These are phyloP conservation scores for Saposhnikovia divaricata DNA, from an alignment of 129 eudicot genomes.

Conservation along the genomic window DNA sequence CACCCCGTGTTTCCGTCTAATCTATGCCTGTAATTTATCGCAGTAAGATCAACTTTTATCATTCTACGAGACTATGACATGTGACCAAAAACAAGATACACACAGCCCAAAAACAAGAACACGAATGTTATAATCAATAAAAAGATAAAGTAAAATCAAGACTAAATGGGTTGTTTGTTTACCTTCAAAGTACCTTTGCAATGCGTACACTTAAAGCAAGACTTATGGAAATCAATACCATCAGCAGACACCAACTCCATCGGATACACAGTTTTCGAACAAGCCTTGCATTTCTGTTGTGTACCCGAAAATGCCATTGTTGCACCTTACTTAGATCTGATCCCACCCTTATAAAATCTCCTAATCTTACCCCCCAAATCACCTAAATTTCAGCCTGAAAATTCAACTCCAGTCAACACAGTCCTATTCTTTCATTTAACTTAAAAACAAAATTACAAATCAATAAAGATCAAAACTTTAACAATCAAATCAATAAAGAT, in stretches of 20 bases:
- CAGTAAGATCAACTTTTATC: background rate
- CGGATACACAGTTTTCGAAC: slow-evolving; percentile 23
- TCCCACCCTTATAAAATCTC: background rate
- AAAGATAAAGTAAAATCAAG: background rate
- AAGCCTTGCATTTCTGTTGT: slow-evolving; percentile 26
- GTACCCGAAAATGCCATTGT: background rate
- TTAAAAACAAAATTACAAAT: background rate
- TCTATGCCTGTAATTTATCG: no score
- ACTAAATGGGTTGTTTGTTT: background rate
- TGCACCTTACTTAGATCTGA: slow-evolving; percentile 37
- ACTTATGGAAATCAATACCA: slow-evolving; percentile 8
- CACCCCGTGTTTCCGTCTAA: no score
- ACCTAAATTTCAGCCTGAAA: background rate
- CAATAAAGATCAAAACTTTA: background rate
- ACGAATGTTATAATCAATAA: background rate
- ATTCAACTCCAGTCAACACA: background rate
- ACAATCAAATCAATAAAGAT: background rate
- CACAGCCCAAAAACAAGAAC: background rate
- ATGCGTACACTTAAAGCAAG: slow-evolving; percentile 16
- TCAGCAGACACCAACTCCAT: slow-evolving; percentile 27
- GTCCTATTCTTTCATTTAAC: background rate
- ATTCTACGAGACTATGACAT: background rate
- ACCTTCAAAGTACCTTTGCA: slow-evolving; percentile 27
- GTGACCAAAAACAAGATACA: no score
- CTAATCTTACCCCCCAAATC: background rate